Evolutionary conservation across 2,329 filamentous ascomycete species (phyloP).

Genomic region (Huntiella savannae): DNA sequence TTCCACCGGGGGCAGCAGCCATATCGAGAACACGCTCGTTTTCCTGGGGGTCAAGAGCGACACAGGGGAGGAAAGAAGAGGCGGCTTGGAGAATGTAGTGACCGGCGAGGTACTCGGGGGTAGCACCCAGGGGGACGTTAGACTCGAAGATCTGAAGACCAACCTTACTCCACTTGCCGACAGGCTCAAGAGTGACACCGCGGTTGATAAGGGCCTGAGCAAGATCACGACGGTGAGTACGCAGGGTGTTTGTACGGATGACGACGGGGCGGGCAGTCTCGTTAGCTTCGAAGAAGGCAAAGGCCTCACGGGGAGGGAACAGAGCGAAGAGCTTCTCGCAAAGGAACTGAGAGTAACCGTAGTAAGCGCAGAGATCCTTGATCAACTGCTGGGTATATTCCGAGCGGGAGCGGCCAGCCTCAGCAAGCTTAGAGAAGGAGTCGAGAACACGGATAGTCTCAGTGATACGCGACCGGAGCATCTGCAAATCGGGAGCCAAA

Average conservation of each 20-base stretch:
- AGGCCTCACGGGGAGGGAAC: slow-evolving; percentile 82
- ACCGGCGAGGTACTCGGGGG: slow-evolving; percentile 88
- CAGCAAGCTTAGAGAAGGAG: slow-evolving; percentile 64
- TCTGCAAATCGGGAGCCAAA: slow-evolving; percentile 73
- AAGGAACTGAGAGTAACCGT: slow-evolving; percentile 87
- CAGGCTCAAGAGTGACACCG: slow-evolving; percentile 85
- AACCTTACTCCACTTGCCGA: slow-evolving; percentile 97
- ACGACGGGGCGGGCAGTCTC: slow-evolving; percentile 85
- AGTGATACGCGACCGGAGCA: slow-evolving; percentile 73
- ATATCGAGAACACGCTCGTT: slow-evolving; percentile 82
- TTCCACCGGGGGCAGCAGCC: slow-evolving; percentile 89
- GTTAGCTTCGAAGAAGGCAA: slow-evolving; percentile 98
- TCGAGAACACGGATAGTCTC: slow-evolving; percentile 84
- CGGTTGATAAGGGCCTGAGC: slow-evolving; percentile 90
- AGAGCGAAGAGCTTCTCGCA: slow-evolving; percentile 89
- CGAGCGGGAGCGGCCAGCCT: slow-evolving; percentile 61
- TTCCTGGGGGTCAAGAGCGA: slow-evolving; percentile 89
- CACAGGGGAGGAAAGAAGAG: slow-evolving; percentile 89
- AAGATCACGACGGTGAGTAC: slow-evolving; percentile 56
- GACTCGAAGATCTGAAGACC: slow-evolving; percentile 93
- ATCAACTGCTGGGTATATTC: slow-evolving; percentile 79
- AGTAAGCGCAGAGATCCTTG: slow-evolving; percentile 88
- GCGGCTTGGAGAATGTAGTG: slow-evolving; percentile 97
- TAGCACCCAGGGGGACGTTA: slow-evolving; percentile 69
- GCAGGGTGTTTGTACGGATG: slow-evolving; percentile 89